phyloP scores from a whole-genome alignment of 2,329 filamentous ascomycete species.

The Colletotrichum eleusines region DNA sequence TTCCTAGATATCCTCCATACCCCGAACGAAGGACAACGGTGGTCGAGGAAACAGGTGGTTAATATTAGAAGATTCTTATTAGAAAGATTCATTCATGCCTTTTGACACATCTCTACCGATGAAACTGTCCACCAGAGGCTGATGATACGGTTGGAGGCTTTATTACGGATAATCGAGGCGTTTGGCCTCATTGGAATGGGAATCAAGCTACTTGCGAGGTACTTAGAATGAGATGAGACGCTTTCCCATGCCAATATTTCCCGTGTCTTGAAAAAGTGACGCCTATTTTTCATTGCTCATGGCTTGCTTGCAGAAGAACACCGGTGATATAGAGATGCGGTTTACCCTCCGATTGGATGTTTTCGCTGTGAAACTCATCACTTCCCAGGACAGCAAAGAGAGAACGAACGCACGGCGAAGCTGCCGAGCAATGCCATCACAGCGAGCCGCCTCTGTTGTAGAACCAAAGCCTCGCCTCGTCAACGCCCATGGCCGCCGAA shows the following conservation, averaged over 20 bases:
- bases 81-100: too few relatives aligned
- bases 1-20: neutral
- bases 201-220: neutral
- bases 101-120: neutral
- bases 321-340: neutral
- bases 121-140: neutral
- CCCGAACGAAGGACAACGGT: neutral
- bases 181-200: neutral
- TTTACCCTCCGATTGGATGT: neutral
- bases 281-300: too few relatives aligned
- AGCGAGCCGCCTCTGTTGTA: constrained; percentile 18
- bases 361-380: neutral
- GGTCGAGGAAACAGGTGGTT: neutral
- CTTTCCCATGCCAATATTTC: neutral
- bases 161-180: neutral
- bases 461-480: constrained; percentile 53
- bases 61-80: neutral
- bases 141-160: neutral
- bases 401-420: neutral
- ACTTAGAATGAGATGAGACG: neutral
- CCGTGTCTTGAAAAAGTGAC: neutral
- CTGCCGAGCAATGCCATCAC: neutral
- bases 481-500: constrained; percentile 48
- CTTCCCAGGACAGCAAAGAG: too few relatives aligned
- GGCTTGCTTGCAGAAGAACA: neutral